Base-by-base conservation (phyloP, 169 alveolate species). In the Plasmodium fragile region DNA sequence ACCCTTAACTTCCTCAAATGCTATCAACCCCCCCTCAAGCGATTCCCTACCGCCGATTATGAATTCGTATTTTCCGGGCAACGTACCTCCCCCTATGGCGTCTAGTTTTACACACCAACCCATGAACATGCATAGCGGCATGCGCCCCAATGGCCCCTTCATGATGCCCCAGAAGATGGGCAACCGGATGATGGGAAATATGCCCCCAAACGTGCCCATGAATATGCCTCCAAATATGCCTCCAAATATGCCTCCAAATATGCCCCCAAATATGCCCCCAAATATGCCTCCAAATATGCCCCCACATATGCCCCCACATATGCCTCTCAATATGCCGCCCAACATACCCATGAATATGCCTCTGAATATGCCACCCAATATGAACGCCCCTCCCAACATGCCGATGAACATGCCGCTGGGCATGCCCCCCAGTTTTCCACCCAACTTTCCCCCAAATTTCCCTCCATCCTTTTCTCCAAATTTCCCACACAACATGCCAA, bases 371-470 rank as follows among this genome's bases (percentile, higher is more conserved):
- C 92, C 83, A 0, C 93, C 90, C 28, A 65, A 52, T 89, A 75
- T 81, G 22, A 39, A 39, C 45, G 6, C 6, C 10, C 96, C 97
- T 2, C 96, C 81, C 13, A 92, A 32, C 71, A 77, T 95, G 92
- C 97, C 96, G 16, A 93, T 92, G 11, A 95, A 95, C 11, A 92
- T 95, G 22, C 95, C 95, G 6, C 84, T 87, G 10, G 75, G 25
- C 36, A n/a, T 89, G 30, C 93, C 92, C n/a, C 82, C 89, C 13
- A 36, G 4, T n/a, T 53, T 43, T 25, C 49, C 71, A 2, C 89
- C 65, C 5, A 80, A 41, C 25, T 49, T 39, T n/a, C 39, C 65
- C 28, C 71, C 89, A 7, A 80, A 34, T 16, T 39, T 39, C 45
- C 53, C 82, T 4, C 53, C 82, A 8, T 22, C 28, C 34, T 59